phyloP scores from a whole-genome alignment of 148 eudicot species.

The Nyssa sinensis region DNA sequence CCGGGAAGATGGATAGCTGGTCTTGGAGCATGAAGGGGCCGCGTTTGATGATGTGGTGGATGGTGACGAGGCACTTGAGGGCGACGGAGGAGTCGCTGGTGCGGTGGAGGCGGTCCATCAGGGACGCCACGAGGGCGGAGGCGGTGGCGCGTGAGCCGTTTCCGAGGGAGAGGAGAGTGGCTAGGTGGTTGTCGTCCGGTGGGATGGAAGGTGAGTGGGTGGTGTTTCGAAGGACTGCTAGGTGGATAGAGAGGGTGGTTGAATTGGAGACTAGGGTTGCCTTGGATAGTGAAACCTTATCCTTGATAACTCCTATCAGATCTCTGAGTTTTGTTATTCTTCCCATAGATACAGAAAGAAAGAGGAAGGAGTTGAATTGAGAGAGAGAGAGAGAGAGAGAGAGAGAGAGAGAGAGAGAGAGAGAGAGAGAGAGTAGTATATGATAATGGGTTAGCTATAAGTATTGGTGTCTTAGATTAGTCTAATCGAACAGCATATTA shows the following conservation, averaged over 20 bases:
- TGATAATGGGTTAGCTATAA: too few relatives aligned
- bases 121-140: conserved; percentile 38
- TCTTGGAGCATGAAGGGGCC: conserved; percentile 87
- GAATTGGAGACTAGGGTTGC: conserved; percentile 50
- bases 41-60: conserved; percentile 66
- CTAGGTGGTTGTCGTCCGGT: conserved; percentile 44
- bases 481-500: too few relatives aligned
- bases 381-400: background rate
- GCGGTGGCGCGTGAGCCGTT: conserved; percentile 50
- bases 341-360: conserved; percentile 24
- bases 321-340: conserved; percentile 33
- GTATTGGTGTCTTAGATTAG: too few relatives aligned
- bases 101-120: conserved; percentile 54
- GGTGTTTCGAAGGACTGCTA: conserved; percentile 67
- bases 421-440: too few relatives aligned
- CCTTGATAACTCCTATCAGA: conserved; percentile 57
- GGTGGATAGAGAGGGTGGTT: conserved; percentile 40
- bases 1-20: conserved; percentile 67
- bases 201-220: conserved; percentile 52
- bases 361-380: background rate
- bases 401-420: too few relatives aligned
- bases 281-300: conserved; percentile 60
- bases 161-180: conserved; percentile 57
- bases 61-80: conserved; percentile 45
- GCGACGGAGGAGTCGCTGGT: conserved; percentile 52